Base-by-base conservation (phyloP, 306 rosid species). In the Quercus parvula region DNA sequence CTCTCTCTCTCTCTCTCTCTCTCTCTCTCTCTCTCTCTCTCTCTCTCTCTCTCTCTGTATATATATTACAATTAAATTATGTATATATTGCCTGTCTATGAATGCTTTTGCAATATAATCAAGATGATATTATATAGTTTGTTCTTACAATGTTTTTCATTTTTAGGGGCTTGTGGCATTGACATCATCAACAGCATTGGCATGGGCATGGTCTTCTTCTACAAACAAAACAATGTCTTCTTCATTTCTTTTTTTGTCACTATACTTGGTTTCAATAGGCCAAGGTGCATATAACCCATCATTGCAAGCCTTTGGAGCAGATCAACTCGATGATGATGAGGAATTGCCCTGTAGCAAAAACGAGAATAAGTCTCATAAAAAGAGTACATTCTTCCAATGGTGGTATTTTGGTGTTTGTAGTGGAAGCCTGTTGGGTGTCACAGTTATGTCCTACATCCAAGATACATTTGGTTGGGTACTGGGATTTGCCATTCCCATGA, bases 271-370 rank as follows among this genome's bases (percentile, higher is more conserved):
- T 72, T 93, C 99, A 27, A 80, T 95, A 5, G 99, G 98, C 73
- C 97, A 89, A 86, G 97, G 97, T 25, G 98, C 94, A 17, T 95
- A 91, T 33, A 95, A 95, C 78, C 93, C 99, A n/a, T 90, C 98
- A 67, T 79, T 95, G 19, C 98, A 95, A 84, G 97, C 97, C 74
- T 92, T 92, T 77, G 97, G 97, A 71, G 91, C 92, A 28, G 97
- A 95, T 44, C 99, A 95, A 82, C 92, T 95, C 2, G 97, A 88
- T 31, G 84, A 81, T 3, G 90, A 87, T 0, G 97, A 93, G 55
- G 95, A 91, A 70, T 77, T 94, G 75, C 98, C 95, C 9, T 51
- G 81, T 63, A 84, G 82, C 86, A 88, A 88, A 78, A 86, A 88
- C 20, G 92, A 89, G 2, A 71, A 76, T 6, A 84, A 86, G 31